A percentile compares a stretch with the other conserved stretches of the same genome.
phyloP scores from a whole-genome alignment of 2,329 filamentous ascomycete species.

The Fusarium tupiense region DNA sequence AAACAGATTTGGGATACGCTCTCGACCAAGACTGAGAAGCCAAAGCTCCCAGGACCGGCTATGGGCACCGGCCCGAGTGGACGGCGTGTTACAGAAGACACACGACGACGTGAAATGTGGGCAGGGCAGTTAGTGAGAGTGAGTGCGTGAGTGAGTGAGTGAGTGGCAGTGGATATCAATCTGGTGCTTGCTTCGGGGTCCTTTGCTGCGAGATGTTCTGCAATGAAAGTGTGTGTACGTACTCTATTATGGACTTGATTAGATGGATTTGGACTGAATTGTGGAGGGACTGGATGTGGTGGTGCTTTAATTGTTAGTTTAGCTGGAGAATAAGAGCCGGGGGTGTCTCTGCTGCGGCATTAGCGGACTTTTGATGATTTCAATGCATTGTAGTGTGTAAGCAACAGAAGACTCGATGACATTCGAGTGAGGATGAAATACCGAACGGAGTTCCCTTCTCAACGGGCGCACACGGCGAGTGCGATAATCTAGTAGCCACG shows the following conservation, averaged over 20 bases:
- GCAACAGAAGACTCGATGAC: constrained; percentile 19
- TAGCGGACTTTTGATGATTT: constrained; percentile 25
- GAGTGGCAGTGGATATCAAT: not conserved
- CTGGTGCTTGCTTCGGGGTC: not conserved
- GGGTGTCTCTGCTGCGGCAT: constrained; percentile 15
- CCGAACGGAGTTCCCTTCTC: constrained; percentile 11
- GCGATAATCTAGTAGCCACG: constrained; percentile 6
- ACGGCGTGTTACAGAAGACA: constrained; percentile 21
- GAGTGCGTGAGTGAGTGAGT: not conserved
- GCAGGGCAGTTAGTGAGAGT: not conserved
- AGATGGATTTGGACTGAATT: not conserved
- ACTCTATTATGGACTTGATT: not conserved
- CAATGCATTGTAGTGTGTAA: constrained; percentile 16
- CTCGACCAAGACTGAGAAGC: not conserved
- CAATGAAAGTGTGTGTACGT: not conserved
- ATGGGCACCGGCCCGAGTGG: constrained; percentile 28
- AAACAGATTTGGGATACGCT: not conserved
- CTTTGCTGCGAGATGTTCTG: not conserved
- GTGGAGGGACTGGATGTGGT: constrained; percentile 14
- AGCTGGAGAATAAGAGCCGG: constrained; percentile 11
- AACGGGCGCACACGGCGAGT: constrained; percentile 18
- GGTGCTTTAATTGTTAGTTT: constrained; percentile 25
- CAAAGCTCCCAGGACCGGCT: constrained; percentile 14
- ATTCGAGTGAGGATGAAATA: constrained; percentile 2
- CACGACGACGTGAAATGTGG: constrained; percentile 16